A percentile compares a stretch with the other conserved stretches of the same genome.
Evolutionary conservation across 306 rosid genomes (phyloP).

Genomic region (Biancaea sappan): DNA sequence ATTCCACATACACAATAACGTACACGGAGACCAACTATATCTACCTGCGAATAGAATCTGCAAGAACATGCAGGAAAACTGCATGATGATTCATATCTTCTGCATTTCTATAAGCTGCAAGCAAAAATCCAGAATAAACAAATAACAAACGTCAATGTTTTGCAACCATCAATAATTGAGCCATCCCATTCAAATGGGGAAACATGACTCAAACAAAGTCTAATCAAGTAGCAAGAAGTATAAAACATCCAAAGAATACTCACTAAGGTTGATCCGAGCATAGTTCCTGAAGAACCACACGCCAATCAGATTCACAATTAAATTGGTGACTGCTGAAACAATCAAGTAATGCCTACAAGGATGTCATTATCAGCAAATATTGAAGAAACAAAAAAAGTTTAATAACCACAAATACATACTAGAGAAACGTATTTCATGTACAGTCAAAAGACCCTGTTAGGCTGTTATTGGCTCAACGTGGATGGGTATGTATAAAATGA

Average conservation of each 20-base stretch:
- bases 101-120: slow-evolving; percentile 89
- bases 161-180: slow-evolving; percentile 2
- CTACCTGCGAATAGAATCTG: slow-evolving; percentile 99
- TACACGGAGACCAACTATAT: slow-evolving; percentile 15
- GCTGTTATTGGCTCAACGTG: background rate
- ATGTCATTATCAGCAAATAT: slow-evolving; percentile 39
- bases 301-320: slow-evolving; percentile 92
- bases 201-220: slow-evolving; percentile 29
- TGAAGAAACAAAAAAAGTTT: background rate
- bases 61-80: slow-evolving; percentile 86
- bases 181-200: background rate
- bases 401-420: background rate
- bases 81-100: slow-evolving; percentile 99
- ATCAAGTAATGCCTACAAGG: slow-evolving; percentile 88
- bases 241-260: slow-evolving; percentile 35
- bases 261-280: slow-evolving; percentile 93
- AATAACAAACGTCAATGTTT: slow-evolving; percentile 10
- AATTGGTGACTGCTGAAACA: slow-evolving; percentile 94
- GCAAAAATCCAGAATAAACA: slow-evolving; percentile 34
- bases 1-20: slow-evolving; percentile 26
- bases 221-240: background rate
- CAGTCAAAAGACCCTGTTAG: background rate
- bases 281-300: slow-evolving; percentile 99
- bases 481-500: background rate
- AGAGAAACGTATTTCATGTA: slow-evolving; percentile 22